Evolutionary conservation across 495 filamentous ascomycete genomes (phyloP).

Genomic region (Xylaria intraflava): DNA sequence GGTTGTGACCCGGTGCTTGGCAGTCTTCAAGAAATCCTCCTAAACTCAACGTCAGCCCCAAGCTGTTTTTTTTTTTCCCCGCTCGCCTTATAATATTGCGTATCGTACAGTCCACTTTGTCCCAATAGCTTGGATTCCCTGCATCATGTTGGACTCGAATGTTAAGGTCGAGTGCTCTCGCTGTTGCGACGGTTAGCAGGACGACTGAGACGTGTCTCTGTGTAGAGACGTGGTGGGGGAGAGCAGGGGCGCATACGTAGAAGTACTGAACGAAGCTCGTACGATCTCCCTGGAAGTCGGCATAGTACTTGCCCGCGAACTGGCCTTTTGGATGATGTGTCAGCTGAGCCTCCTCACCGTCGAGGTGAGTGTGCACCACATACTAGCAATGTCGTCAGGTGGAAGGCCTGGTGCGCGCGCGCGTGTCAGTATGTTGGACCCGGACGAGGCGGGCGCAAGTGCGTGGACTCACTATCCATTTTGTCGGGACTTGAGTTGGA

Average conservation of each 20-base stretch:
- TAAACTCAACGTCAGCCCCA: neutral
- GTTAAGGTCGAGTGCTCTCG: constrained; percentile 86
- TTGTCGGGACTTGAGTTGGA: neutral
- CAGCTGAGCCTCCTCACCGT: neutral
- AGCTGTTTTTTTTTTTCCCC: neutral
- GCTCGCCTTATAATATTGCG: neutral
- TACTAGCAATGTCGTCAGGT: constrained; percentile 12
- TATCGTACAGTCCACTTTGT: constrained; percentile 49
- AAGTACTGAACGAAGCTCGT: constrained; percentile 8
- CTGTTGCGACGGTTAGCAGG: constrained; percentile 37
- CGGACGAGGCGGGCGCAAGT: neutral
- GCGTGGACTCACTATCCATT: constrained; percentile 10
- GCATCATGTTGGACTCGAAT: constrained; percentile 61
- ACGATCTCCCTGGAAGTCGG: neutral
- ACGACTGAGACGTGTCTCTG: neutral
- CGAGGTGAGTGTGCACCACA: neutral
- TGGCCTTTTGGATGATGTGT: constrained; percentile 1
- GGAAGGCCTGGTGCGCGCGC: constrained; percentile 1
- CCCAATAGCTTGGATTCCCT: constrained; percentile 56
- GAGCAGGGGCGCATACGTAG: constrained; percentile 11
- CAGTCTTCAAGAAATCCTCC: constrained; percentile 39
- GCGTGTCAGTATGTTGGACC: neutral
- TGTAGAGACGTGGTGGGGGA: neutral
- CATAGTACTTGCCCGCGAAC: constrained; percentile 9
- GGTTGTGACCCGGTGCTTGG: constrained; percentile 59